These are phyloP conservation scores for Viola odorata DNA, from an alignment of 345 rosid genomes.

Conservation along the genomic window DNA sequence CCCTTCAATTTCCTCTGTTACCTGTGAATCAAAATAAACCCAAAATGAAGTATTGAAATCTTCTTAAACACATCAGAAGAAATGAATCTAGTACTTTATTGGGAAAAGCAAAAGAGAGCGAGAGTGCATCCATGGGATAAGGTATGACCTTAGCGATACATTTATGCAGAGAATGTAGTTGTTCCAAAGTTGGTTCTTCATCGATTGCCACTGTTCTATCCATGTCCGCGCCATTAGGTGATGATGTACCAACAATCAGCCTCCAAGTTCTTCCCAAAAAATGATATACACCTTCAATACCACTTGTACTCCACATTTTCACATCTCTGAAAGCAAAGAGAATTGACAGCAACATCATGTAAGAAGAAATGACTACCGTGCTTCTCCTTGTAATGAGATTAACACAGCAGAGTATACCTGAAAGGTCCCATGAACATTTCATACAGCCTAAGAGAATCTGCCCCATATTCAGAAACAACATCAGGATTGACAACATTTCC, in stretches of 20 bases:
- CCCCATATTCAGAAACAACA: slow-evolving; percentile 79
- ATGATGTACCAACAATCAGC: slow-evolving; percentile 65
- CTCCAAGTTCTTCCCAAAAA: slow-evolving; percentile 91
- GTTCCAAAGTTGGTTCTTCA: slow-evolving; percentile 63
- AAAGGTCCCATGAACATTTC: slow-evolving; percentile 99
- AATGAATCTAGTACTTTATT: no score
- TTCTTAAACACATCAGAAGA: background rate
- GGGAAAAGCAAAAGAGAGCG: background rate
- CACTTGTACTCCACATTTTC: slow-evolving; percentile 92
- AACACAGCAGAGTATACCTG: slow-evolving; percentile 39
- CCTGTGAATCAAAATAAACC: slow-evolving; percentile 38
- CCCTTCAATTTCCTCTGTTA: slow-evolving; percentile 82
- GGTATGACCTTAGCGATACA: slow-evolving; percentile 80
- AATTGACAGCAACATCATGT: slow-evolving; percentile 6
- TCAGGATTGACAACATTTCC: slow-evolving; percentile 96
- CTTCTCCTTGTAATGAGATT: slow-evolving; percentile 1
- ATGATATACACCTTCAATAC: slow-evolving; percentile 91
- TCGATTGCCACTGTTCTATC: slow-evolving; percentile 57
- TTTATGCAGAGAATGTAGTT: slow-evolving; percentile 64
- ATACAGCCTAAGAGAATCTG: slow-evolving; percentile 88
- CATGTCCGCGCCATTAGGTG: slow-evolving; percentile 47
- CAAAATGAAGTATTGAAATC: background rate
- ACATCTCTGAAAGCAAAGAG: slow-evolving; percentile 57
- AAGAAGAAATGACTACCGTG: slow-evolving; percentile 2
- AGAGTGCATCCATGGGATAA: background rate